phyloP scores from a whole-genome alignment of 495 filamentous ascomycete genomes.

The Apodospora peruviana region DNA sequence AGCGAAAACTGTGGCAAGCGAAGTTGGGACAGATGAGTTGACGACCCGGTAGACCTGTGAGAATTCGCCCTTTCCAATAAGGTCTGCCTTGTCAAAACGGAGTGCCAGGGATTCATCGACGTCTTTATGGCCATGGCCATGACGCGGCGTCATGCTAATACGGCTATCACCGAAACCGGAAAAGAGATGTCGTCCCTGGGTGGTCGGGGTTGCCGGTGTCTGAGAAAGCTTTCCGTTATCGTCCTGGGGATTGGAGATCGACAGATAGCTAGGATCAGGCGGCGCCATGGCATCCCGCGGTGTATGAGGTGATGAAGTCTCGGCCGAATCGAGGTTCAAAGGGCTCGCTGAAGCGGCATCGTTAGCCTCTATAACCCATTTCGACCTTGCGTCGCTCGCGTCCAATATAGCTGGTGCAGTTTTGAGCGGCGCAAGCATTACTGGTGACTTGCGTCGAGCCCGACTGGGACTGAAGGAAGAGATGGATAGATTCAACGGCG shows the following conservation, averaged over 20 bases:
- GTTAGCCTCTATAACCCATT: slow-evolving; percentile 36
- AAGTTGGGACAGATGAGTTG: slow-evolving; percentile 19
- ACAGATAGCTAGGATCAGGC: slow-evolving; percentile 75
- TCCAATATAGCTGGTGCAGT: slow-evolving; percentile 1
- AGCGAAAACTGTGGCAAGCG: slow-evolving; percentile 19
- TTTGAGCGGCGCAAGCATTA: slow-evolving; percentile 13
- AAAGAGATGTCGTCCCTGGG: slow-evolving; percentile 41
- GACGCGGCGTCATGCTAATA: slow-evolving; percentile 46
- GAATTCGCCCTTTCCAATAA: slow-evolving; percentile 84
- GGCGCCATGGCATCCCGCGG: slow-evolving; percentile 69
- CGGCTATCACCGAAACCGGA: slow-evolving; percentile 42
- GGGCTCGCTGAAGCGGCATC: slow-evolving; percentile 45
- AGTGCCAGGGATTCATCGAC: slow-evolving; percentile 62
- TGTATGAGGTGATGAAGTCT: slow-evolving; percentile 66
- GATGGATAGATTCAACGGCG: slow-evolving; percentile 15
- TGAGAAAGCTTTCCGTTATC: slow-evolving; percentile 25
- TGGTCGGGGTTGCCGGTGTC: slow-evolving; percentile 74
- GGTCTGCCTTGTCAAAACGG: slow-evolving; percentile 70
- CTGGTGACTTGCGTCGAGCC: slow-evolving; percentile 6
- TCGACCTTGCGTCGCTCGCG: background rate
- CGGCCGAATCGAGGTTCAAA: slow-evolving; percentile 27
- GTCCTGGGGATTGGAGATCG: slow-evolving; percentile 55
- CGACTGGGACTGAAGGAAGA: slow-evolving; percentile 13
- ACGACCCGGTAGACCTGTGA: slow-evolving; percentile 84
- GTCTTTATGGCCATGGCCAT: slow-evolving; percentile 54